phyloP scores from a whole-genome alignment of 371 early-diverging fungal genomes.

The Rhizomucor pusillus region DNA sequence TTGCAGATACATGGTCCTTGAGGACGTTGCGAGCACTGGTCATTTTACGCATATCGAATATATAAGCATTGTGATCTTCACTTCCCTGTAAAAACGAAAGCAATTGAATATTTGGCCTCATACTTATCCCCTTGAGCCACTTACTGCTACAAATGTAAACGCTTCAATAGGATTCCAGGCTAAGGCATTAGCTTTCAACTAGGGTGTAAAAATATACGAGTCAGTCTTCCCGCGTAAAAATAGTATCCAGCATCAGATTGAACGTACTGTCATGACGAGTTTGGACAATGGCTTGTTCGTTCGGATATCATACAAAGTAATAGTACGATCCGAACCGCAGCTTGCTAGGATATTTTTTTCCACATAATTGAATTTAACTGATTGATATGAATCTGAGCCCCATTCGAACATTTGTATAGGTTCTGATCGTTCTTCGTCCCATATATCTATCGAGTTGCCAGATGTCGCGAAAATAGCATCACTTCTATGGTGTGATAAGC shows the following conservation, averaged over 20 bases:
- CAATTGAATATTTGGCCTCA: not conserved
- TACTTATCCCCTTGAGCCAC: not conserved
- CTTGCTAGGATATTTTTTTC: conserved; percentile 89
- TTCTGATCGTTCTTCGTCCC: conserved; percentile 88
- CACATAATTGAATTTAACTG: conserved; percentile 93
- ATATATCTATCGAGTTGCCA: conserved; percentile 82
- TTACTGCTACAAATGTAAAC: conserved; percentile 78
- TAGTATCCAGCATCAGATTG: not conserved
- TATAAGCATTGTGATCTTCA: conserved; percentile 97
- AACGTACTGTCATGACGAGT: conserved; percentile 59
- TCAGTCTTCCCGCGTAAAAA: not conserved
- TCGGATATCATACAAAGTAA: conserved; percentile 93
- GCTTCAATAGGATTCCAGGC: conserved; percentile 99
- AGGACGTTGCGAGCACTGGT: conserved; percentile 78
- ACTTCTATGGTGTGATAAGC: conserved; percentile 81
- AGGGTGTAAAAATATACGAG: conserved; percentile 12
- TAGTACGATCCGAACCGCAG: conserved; percentile 88
- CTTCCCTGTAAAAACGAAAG: conserved; percentile 62
- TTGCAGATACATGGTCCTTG: conserved; percentile 97
- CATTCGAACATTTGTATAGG: conserved; percentile 84
- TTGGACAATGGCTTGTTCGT: conserved; percentile 81
- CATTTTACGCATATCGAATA: conserved; percentile 96
- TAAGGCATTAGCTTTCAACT: conserved; percentile 88
- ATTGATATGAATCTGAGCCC: conserved; percentile 93
- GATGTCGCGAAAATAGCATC: conserved; percentile 87